Conservation (phyloP, 2,329 filamentous ascomycete genomes). For the Xylaria multiplex region DNA sequence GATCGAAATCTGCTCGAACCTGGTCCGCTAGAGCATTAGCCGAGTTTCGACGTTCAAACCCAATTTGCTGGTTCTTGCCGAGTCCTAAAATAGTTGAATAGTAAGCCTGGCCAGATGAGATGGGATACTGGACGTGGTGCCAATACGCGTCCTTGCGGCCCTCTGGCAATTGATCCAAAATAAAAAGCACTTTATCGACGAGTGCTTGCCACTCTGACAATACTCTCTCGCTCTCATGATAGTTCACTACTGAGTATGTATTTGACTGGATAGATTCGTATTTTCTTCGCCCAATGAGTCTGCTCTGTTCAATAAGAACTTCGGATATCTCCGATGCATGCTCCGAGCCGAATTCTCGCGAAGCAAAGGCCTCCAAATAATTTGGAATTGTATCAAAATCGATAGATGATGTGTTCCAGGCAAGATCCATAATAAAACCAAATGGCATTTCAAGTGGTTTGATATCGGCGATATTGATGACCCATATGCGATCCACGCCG, state of each 20-base stretch:
- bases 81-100: slow-evolving; percentile 58
- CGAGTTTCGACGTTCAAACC: slow-evolving; percentile 64
- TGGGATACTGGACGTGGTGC: slow-evolving; percentile 69
- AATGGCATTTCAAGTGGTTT: slow-evolving; percentile 61
- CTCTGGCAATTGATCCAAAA: slow-evolving; percentile 56
- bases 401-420: slow-evolving; percentile 63
- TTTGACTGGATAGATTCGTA: slow-evolving; percentile 68
- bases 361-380: slow-evolving; percentile 60
- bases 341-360: slow-evolving; percentile 61
- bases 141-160: slow-evolving; percentile 65
- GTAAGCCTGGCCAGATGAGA: slow-evolving; percentile 66
- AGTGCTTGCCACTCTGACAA: slow-evolving; percentile 64
- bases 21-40: slow-evolving; percentile 61
- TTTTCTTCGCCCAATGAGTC: slow-evolving; percentile 62
- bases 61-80: slow-evolving; percentile 64
- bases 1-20: slow-evolving; percentile 60
- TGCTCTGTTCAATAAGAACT: slow-evolving; percentile 64
- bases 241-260: slow-evolving; percentile 68
- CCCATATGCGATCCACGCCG: slow-evolving; percentile 70
- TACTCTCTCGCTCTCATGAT: slow-evolving; percentile 67
- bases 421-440: slow-evolving; percentile 51
- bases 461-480: slow-evolving; percentile 74
- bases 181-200: slow-evolving; percentile 54
- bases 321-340: slow-evolving; percentile 58
- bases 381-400: slow-evolving; percentile 52